A percentile compares a stretch with the other conserved stretches of the same genome.
These are phyloP conservation scores for Suhomyces bribrorum DNA, from an alignment of 1,139 yeast species.

Conservation along the genomic window DNA sequence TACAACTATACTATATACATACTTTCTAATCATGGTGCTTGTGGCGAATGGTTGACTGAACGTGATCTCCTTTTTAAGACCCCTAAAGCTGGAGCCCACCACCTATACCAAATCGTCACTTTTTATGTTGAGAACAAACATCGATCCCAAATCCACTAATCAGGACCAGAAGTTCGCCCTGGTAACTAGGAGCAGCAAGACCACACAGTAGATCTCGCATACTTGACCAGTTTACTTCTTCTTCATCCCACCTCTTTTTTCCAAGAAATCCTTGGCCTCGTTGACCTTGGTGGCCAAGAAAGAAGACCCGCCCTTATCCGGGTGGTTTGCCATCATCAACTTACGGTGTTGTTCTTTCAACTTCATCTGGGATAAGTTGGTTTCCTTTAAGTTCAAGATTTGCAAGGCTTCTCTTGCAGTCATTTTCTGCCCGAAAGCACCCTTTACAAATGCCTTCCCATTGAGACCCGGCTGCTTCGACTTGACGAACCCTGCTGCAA, in stretches of 20 bases:
- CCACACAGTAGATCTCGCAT: not conserved
- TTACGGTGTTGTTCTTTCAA: conserved; percentile 90
- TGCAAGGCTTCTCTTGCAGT: conserved; percentile 86
- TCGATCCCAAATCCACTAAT: no score
- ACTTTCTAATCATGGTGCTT: not conserved
- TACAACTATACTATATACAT: not conserved
- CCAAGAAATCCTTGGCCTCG: conserved; percentile 93
- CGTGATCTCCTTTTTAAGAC: no score
- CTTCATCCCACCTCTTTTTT: conserved; percentile 71
- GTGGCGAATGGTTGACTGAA: no score
- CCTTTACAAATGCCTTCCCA: conserved; percentile 74
- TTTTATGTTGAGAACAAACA: no score
- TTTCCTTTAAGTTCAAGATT: conserved; percentile 80
- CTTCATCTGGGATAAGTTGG: conserved; percentile 70
- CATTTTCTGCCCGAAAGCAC: conserved; percentile 92
- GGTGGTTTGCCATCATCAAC: conserved; percentile 89
- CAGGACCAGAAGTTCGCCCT: no score
- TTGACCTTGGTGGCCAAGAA: conserved; percentile 93
- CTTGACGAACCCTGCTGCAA: conserved; percentile 69
- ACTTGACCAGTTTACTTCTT: conserved; percentile 37
- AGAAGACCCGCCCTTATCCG: conserved; percentile 97
- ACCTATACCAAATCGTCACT: no score
- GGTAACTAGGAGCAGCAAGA: not conserved
- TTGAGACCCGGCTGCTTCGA: conserved; percentile 71
- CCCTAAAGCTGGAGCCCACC: no score